Evolutionary conservation across 176 grass and related monocot species (phyloP).

Genomic region (Neostapfia colusana): DNA sequence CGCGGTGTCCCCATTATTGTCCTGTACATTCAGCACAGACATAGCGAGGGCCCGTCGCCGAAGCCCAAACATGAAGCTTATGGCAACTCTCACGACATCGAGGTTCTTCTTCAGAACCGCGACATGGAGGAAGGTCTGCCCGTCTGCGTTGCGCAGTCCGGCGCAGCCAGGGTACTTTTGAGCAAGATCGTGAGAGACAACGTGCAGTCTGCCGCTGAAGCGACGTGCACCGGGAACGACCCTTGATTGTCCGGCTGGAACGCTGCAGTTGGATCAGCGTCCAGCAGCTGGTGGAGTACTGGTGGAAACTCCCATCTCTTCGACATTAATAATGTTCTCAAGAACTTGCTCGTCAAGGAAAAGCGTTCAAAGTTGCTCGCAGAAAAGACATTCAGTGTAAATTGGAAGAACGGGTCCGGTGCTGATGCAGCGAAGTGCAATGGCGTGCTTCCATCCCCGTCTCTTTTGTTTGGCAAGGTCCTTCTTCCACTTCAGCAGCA

Average conservation of each 20-base stretch:
- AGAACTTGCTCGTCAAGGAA: too few species aligned
- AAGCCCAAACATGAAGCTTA: background rate
- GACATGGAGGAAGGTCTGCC: slow-evolving; percentile 51
- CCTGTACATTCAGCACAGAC: slow-evolving; percentile 30
- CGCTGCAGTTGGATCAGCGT: background rate
- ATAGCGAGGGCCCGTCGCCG: background rate
- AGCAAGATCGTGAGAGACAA: background rate
- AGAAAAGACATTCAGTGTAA: background rate
- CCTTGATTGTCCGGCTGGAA: slow-evolving; percentile 8
- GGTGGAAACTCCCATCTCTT: too few species aligned
- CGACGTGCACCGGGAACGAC: slow-evolving; percentile 47
- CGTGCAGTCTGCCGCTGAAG: background rate
- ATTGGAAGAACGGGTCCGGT: background rate
- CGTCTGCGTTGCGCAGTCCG: slow-evolving; percentile 22
- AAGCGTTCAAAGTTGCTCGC: background rate
- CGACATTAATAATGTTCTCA: too few species aligned
- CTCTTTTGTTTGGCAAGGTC: slow-evolving; percentile 1
- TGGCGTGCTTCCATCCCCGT: slow-evolving; percentile 32
- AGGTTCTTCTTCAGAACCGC: slow-evolving; percentile 9
- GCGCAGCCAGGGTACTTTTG: slow-evolving; percentile 21
- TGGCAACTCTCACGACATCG: background rate
- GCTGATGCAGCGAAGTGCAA: slow-evolving; percentile 37
- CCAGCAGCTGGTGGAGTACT: background rate
- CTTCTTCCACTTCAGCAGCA: slow-evolving; percentile 11
- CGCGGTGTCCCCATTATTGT: slow-evolving; percentile 43